Conservation (phyloP, 2,329 filamentous ascomycete species). For the Cladosporium halotolerans region DNA sequence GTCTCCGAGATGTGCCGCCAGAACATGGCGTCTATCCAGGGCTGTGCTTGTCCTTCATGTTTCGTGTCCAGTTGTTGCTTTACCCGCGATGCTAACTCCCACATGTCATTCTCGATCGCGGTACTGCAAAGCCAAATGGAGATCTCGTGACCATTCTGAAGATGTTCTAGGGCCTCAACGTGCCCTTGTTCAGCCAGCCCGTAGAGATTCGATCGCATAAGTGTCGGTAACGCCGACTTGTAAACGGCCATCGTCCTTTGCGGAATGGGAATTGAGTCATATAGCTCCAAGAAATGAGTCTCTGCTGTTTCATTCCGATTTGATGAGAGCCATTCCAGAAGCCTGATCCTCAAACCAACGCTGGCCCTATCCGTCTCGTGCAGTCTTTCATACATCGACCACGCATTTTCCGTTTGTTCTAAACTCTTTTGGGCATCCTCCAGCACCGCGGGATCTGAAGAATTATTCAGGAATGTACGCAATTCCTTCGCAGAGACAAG, state of each 20-base stretch:
- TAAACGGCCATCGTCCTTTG: conserved; percentile 20
- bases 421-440: background rate
- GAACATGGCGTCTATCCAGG: conserved; percentile 15
- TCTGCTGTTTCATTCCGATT: conserved; percentile 15
- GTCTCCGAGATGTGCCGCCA: conserved; percentile 20
- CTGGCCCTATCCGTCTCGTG: conserved; percentile 18
- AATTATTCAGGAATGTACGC: background rate
- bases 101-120: conserved; percentile 14
- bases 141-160: conserved; percentile 20
- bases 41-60: background rate
- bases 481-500: background rate
- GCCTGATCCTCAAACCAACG: conserved; percentile 19
- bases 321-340: conserved; percentile 23
- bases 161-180: conserved; percentile 22
- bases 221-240: conserved; percentile 15
- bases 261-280: conserved; percentile 19
- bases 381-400: conserved; percentile 33
- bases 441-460: background rate
- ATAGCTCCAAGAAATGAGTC: conserved; percentile 20
- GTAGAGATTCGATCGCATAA: conserved; percentile 15
- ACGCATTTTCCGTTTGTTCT: conserved; percentile 19
- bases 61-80: conserved; percentile 14
- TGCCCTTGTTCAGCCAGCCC: conserved; percentile 18
- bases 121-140: conserved; percentile 18
- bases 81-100: conserved; percentile 16